phyloP scores from a whole-genome alignment of 2,329 filamentous ascomycete genomes.

The Colletotrichum spaethianum region DNA sequence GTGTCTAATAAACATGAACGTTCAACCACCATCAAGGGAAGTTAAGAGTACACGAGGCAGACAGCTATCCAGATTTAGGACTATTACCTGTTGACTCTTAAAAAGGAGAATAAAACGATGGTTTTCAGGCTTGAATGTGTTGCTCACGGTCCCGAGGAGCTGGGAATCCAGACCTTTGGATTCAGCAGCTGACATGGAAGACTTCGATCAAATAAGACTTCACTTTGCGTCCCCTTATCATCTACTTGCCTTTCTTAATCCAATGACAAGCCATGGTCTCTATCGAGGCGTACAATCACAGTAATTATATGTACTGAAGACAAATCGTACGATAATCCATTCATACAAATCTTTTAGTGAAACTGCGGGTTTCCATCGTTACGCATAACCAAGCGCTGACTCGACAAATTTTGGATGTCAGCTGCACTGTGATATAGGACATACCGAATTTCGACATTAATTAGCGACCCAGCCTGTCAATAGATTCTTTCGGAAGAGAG shows the following conservation, averaged over 20 bases:
- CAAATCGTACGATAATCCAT: constrained; percentile 5
- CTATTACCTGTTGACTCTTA: no score
- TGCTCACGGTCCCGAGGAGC: background rate
- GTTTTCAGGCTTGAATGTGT: background rate
- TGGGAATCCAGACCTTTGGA: background rate
- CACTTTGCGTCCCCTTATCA: background rate
- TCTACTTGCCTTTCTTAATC: no score
- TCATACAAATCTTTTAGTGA: background rate
- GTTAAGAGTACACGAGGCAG: no score
- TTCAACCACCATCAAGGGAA: no score
- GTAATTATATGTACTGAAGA: constrained; percentile 11
- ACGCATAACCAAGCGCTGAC: background rate
- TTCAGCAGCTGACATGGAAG: background rate
- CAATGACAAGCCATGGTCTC: background rate
- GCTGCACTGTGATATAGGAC: background rate
- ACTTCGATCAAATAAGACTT: no score
- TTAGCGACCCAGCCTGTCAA: background rate
- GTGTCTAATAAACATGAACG: no score
- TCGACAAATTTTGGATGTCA: background rate
- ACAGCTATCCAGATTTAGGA: no score
- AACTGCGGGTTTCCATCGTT: constrained; percentile 22
- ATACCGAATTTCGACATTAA: background rate
- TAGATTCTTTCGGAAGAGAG: background rate
- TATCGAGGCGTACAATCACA: no score
- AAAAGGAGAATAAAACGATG: background rate